Evolutionary conservation across 306 rosid genomes (phyloP), one percentile per base, ranked within the genome.

Genomic region (Inga leiocalycina): DNA sequence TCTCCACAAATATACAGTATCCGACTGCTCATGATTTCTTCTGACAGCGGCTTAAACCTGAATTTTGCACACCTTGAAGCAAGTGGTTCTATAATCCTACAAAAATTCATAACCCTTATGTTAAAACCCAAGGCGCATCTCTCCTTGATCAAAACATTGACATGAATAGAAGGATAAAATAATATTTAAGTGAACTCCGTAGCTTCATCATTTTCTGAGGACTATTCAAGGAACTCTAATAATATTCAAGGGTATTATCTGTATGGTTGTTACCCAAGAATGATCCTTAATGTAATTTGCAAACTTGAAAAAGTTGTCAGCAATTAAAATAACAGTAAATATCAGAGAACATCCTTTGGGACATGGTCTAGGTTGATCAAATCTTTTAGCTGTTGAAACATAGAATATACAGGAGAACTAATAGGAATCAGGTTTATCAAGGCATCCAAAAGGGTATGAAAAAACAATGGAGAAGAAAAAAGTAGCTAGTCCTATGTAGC

Each of bases 21-120:
- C 48, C 99, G 92, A 79, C 46, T 90, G 81, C 85, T 89, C 99
- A 94, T 90, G 76, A 96, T 91, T 49, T 91, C 98, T 85, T 91
- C 94, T 48, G 99, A 88, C 78, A 97, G 87, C 24, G 93, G 97
- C 90, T 97, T 97, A 92, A 97, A 97, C 91, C 99, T 94, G 87
- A 94, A 94, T 87, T 97, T 97, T 45, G 98, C 97, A 89, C 97
- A 94, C 86, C 95, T 94, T 19, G 98, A 97, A 81, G 99, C 97
- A 85, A 94, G 99, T 79, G 99, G 97, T 82, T 97, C 99, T 71
- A 96, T 94, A 84, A 96, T 96, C 95, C 98, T 94, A 84, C 86
- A 79, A 27, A 83, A 82, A 79, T 30, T 22, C 46, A 69, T 67
- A 84, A 51, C 48, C 75, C 32, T 73, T 51, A 27, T 15, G 37